These are phyloP conservation scores for Odontarrhena argentea DNA, from an alignment of 345 rosid species.

Conservation along the genomic window DNA sequence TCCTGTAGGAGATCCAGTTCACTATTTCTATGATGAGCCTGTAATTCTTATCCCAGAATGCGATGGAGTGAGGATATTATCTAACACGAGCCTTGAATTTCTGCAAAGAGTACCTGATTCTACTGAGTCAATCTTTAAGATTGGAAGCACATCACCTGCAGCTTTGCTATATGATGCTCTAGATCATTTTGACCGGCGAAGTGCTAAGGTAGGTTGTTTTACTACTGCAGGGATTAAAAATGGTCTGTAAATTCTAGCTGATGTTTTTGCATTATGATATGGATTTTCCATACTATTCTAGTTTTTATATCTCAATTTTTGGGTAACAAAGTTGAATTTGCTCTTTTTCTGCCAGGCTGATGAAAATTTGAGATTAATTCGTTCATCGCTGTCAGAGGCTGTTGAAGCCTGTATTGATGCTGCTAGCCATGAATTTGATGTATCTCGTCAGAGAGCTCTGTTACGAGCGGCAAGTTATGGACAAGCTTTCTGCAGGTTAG, in stretches of 20 bases:
- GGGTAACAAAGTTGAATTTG: constrained; percentile 24
- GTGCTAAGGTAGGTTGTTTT: constrained; percentile 74
- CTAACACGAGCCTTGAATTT: constrained; percentile 87
- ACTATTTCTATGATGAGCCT: constrained; percentile 87
- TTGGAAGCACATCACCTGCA: constrained; percentile 97
- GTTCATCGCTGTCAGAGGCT: constrained; percentile 85
- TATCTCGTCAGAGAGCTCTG: constrained; percentile 73
- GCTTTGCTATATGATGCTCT: constrained; percentile 87
- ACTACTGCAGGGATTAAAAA: not conserved
- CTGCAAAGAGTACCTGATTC: constrained; percentile 96
- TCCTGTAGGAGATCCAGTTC: constrained; percentile 78
- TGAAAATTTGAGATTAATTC: constrained; percentile 92
- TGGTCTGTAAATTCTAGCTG: not conserved
- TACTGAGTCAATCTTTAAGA: constrained; percentile 87
- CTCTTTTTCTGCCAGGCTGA: constrained; percentile 68
- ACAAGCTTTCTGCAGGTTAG: constrained; percentile 97
- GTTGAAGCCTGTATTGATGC: constrained; percentile 96
- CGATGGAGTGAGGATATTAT: constrained; percentile 93
- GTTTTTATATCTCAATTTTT: constrained; percentile 7
- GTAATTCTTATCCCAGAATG: constrained; percentile 86
- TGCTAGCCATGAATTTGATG: constrained; percentile 90
- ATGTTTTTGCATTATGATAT: constrained; percentile 7
- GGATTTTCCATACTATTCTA: not conserved
- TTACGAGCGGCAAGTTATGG: constrained; percentile 99
- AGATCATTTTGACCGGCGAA: constrained; percentile 95